Evolutionary conservation across 371 early-diverging fungal species (phyloP).

Genomic region (Mucor velutinosus): DNA sequence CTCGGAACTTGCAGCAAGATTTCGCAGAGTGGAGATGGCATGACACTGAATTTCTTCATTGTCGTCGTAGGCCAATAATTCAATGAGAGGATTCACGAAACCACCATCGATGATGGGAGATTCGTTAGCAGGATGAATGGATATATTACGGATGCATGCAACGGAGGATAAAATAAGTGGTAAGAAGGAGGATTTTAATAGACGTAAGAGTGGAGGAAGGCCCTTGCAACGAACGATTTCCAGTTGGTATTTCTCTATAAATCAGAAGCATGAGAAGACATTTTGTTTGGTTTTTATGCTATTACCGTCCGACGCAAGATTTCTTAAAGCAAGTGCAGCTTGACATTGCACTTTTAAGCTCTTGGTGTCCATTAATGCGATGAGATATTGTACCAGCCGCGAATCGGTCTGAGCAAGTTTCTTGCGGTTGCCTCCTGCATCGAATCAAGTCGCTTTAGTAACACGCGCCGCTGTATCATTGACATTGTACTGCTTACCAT

Average conservation of each 20-base stretch:
- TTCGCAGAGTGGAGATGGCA: constrained; percentile 84
- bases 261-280: background rate
- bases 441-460: background rate
- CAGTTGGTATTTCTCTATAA: constrained; percentile 76
- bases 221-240: constrained; percentile 83
- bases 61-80: constrained; percentile 71
- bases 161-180: constrained; percentile 85
- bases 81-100: constrained; percentile 76
- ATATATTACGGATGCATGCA: constrained; percentile 91
- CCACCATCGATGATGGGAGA: constrained; percentile 85
- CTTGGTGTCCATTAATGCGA: constrained; percentile 79
- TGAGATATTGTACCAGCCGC: constrained; percentile 74
- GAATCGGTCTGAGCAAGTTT: constrained; percentile 79
- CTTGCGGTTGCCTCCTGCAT: constrained; percentile 64
- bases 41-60: constrained; percentile 88
- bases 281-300: background rate
- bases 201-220: constrained; percentile 71
- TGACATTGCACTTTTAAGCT: constrained; percentile 88
- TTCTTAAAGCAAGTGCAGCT: constrained; percentile 87
- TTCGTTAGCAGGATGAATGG: constrained; percentile 88
- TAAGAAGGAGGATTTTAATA: constrained; percentile 76
- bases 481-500: constrained; percentile 47
- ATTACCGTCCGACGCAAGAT: constrained; percentile 57
- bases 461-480: background rate
- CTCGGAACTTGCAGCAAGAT: constrained; percentile 83